These are phyloP conservation scores for Xylariaceae sp. DNA, from an alignment of 2,329 filamentous ascomycete genomes.

Conservation along the genomic window DNA sequence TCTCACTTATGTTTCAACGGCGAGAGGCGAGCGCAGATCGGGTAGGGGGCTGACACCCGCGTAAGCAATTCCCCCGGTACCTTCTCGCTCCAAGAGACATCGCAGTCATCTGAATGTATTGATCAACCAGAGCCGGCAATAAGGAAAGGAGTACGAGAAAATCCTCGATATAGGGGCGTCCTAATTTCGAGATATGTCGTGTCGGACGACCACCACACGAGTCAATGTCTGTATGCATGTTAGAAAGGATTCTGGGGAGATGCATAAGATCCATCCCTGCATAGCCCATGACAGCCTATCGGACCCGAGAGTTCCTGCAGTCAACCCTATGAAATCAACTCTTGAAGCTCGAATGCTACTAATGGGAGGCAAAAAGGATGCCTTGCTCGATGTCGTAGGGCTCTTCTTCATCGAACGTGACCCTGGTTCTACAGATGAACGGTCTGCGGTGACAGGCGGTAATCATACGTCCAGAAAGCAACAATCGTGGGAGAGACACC, in stretches of 20 bases:
- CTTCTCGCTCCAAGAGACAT: conserved; percentile 3
- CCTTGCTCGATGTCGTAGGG: conserved; percentile 6
- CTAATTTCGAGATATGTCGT: background rate
- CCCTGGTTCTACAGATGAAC: conserved; percentile 12
- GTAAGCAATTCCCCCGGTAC: conserved; percentile 6
- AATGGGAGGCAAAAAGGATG: conserved; percentile 6
- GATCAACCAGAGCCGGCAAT: background rate
- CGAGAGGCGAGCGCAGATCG: conserved; percentile 13
- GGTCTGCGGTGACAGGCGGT: conserved; percentile 10
- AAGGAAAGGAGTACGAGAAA: background rate
- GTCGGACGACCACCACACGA: background rate
- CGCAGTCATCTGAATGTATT: conserved; percentile 1
- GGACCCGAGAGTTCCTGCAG: conserved; percentile 17
- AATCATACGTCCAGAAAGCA: conserved; percentile 7
- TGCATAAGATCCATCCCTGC: background rate
- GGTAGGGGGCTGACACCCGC: conserved; percentile 20
- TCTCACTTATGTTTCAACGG: conserved; percentile 17
- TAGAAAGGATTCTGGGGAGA: conserved; percentile 3
- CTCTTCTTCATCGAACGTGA: conserved; percentile 4
- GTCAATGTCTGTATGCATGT: conserved; percentile 2
- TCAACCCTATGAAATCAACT: conserved; percentile 6
- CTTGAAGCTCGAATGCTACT: background rate
- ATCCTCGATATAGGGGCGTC: background rate
- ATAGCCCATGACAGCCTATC: conserved; percentile 8
- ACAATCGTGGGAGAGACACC: conserved; percentile 6